These are phyloP conservation scores for Linum trigynum DNA, from an alignment of 345 rosid genomes.

Conservation along the genomic window DNA sequence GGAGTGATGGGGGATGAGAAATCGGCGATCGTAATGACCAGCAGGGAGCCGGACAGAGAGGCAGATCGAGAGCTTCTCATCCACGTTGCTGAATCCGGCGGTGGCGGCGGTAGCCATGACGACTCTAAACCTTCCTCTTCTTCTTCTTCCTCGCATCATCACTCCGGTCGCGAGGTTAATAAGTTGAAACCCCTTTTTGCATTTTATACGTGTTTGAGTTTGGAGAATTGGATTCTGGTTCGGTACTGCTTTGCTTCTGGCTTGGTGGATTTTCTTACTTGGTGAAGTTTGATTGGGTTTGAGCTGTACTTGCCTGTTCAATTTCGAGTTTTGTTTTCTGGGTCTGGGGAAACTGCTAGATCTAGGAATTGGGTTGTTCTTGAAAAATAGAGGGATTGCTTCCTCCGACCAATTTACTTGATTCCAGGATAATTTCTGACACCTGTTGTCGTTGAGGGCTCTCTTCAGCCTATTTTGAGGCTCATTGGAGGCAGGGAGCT, in stretches of 20 bases:
- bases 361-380: background rate
- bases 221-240: background rate
- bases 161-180: constrained; percentile 75
- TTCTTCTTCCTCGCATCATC: constrained; percentile 47
- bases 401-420: background rate
- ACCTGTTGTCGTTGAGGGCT: background rate
- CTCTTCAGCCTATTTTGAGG: background rate
- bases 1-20: constrained; percentile 67
- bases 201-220: background rate
- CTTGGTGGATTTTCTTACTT: background rate
- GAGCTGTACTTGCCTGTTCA: background rate
- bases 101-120: constrained; percentile 14
- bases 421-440: background rate
- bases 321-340: background rate
- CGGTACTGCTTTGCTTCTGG: background rate
- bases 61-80: constrained; percentile 91
- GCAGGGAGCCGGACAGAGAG: constrained; percentile 32
- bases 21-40: constrained; percentile 51
- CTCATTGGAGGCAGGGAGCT: background rate
- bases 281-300: background rate
- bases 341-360: background rate
- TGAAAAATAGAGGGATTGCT: background rate
- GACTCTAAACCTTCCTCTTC: constrained; percentile 62
- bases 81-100: constrained; percentile 54
- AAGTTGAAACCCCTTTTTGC: background rate